These are phyloP conservation scores for Zostera marina DNA, from an alignment of 116 monocot genomes.

Conservation along the genomic window DNA sequence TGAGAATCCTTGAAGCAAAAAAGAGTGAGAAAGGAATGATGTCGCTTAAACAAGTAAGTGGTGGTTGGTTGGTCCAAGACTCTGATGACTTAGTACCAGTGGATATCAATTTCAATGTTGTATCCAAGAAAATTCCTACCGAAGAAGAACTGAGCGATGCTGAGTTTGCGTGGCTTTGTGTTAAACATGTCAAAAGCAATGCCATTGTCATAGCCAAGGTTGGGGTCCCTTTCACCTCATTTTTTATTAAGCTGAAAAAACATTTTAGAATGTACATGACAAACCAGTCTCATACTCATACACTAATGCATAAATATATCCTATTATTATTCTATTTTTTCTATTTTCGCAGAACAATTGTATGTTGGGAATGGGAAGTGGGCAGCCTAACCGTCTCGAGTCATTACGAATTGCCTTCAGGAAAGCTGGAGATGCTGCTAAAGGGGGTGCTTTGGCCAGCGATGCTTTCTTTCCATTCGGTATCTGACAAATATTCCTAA, in stretches of 20 bases:
- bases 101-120: slow-evolving; percentile 55
- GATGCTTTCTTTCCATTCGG: slow-evolving; percentile 98
- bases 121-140: slow-evolving; percentile 41
- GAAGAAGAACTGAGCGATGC: slow-evolving; percentile 57
- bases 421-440: slow-evolving; percentile 91
- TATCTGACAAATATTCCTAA: background rate
- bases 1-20: slow-evolving; percentile 89
- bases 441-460: slow-evolving; percentile 90
- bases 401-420: slow-evolving; percentile 77
- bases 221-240: background rate
- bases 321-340: background rate
- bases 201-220: slow-evolving; percentile 99
- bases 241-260: background rate
- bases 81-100: slow-evolving; percentile 75
- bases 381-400: slow-evolving; percentile 92
- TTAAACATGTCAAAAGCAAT: slow-evolving; percentile 98
- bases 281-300: too few relatives aligned
- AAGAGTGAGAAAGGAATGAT: slow-evolving; percentile 67
- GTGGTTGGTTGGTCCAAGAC: slow-evolving; percentile 88
- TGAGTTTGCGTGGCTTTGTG: slow-evolving; percentile 94
- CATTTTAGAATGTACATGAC: too few relatives aligned
- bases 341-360: slow-evolving; percentile 52
- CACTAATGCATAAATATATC: too few relatives aligned
- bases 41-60: slow-evolving; percentile 80
- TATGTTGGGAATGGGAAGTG: slow-evolving; percentile 99